Conservation (phyloP, 805 yeast genomes). For the Wickerhamomyces silvicola region DNA sequence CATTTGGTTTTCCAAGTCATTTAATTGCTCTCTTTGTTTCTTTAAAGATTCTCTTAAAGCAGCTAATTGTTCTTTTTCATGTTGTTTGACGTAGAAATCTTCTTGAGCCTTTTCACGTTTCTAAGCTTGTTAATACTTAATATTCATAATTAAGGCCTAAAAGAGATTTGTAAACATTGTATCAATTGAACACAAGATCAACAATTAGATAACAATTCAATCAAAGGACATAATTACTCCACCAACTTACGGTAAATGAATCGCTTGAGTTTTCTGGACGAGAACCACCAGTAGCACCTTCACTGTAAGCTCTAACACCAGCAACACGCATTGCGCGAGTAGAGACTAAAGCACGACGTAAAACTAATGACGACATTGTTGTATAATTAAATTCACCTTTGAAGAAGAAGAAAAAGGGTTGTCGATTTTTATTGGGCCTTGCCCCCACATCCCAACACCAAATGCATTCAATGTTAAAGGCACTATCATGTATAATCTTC, state of each 20-base stretch:
- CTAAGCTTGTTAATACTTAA: constrained; percentile 25
- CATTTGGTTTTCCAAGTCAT: constrained; percentile 42
- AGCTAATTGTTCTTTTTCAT: constrained; percentile 82
- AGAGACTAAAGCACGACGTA: constrained; percentile 34
- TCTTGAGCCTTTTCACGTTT: constrained; percentile 94
- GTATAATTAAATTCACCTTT: not conserved
- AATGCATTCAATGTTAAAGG: too few relatives aligned
- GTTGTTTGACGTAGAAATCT: constrained; percentile 77
- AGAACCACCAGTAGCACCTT: constrained; percentile 57
- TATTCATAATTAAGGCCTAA: too few relatives aligned
- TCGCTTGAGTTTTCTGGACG: constrained; percentile 50
- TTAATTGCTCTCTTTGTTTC: constrained; percentile 62
- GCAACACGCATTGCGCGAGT: constrained; percentile 15
- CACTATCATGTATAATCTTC: too few relatives aligned
- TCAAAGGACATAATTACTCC: not conserved
- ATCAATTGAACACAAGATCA: not conserved
- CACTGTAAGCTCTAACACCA: constrained; percentile 33
- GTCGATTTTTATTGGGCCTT: not conserved
- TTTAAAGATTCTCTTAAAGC: constrained; percentile 69
- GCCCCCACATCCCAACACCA: not conserved
- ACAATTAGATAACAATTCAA: constrained; percentile 3
- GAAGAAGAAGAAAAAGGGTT: not conserved
- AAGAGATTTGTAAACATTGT: too few relatives aligned
- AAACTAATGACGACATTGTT: constrained; percentile 21
- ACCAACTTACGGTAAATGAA: constrained; percentile 46